Percentiles rank a stretch among this genome's conserved stretches.
phyloP scores from a whole-genome alignment of 108 stramenopile species.

The Skeletonema marinoi region DNA sequence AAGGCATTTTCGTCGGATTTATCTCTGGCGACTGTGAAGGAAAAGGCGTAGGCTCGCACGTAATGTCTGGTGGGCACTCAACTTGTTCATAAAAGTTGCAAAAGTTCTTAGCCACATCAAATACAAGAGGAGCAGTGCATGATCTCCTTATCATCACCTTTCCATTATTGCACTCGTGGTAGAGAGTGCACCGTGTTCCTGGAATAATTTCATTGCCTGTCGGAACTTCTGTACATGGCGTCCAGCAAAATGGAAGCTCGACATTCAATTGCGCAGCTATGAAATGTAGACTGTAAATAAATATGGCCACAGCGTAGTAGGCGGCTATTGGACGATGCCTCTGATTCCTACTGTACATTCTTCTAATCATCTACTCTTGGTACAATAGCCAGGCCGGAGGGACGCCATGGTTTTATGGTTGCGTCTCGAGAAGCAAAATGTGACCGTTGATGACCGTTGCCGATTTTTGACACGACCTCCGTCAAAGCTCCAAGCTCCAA shows the following conservation, averaged over 20 bases:
- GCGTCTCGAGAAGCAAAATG: too few species aligned
- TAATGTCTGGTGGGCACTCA: neutral
- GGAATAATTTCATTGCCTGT: neutral
- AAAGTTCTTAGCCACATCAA: neutral
- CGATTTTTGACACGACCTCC: too few species aligned
- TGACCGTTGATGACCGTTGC: too few species aligned
- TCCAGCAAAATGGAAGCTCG: neutral
- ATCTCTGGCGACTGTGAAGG: neutral
- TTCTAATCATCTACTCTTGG: neutral
- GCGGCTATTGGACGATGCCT: neutral
- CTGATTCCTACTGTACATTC: neutral
- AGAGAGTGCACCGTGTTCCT: neutral
- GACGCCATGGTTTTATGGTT: too few species aligned
- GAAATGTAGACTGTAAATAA: neutral
- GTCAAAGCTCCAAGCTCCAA: too few species aligned
- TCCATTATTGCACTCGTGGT: neutral
- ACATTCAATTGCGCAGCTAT: neutral
- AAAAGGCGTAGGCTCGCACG: neutral
- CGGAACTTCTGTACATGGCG: neutral
- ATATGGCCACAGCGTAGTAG: neutral
- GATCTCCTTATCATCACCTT: neutral
- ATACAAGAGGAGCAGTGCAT: neutral
- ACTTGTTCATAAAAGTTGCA: neutral
- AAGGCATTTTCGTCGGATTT: neutral
- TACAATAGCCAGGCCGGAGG: too few species aligned